Base-by-base conservation (phyloP, 140 eudicot species). In the Ambrosia hybrid region DNA sequence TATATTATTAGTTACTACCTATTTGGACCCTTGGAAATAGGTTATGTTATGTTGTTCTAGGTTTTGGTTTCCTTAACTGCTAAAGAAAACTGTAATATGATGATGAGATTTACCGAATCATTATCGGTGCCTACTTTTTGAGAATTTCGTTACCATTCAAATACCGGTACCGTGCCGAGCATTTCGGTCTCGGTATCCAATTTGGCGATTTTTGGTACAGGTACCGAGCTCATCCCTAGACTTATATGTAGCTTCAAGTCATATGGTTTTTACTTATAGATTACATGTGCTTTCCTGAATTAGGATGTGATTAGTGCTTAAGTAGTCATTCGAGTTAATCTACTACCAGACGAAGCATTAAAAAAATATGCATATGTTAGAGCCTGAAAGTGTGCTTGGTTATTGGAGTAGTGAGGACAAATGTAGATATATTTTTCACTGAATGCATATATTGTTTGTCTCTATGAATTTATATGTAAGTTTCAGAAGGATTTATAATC, bases 21-120 rank as follows among this genome's bases (percentile, higher is more conserved):
- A 1, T 39, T 4, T 21, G 30, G 30, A 21, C 30, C 30, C 46
- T 41, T 41, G 46, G 6, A 41, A 41, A 21, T 21, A 21, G 30
- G 52, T 65, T 38, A 65, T 53, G 55, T 38, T 65, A 41, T 65
- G 55, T 3, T 13, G 36, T 46, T 60, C 17, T 38, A 12, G 39
- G 67, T 61, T 61, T 61, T 61, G 67, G 1, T 59, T 11, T 61
- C 9, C 21, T 11, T 61, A 17, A 61, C 34, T 61, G n/a, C 67
- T 30, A 7, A 4, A 33, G 4, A n/a, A 33, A 30, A 2, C 65
- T 59, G 65, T 10, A 59, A 59, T 9, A 15, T 26, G 41, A 4
- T 59, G 45, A 21, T 21, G 30, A 21, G 30, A 21, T 21, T 21
- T 21, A 21, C 0, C 30, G 30, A 21, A 21, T 21, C 30, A 21